Conservation (phyloP, 306 rosid species). For the Trifolium dubium region DNA sequence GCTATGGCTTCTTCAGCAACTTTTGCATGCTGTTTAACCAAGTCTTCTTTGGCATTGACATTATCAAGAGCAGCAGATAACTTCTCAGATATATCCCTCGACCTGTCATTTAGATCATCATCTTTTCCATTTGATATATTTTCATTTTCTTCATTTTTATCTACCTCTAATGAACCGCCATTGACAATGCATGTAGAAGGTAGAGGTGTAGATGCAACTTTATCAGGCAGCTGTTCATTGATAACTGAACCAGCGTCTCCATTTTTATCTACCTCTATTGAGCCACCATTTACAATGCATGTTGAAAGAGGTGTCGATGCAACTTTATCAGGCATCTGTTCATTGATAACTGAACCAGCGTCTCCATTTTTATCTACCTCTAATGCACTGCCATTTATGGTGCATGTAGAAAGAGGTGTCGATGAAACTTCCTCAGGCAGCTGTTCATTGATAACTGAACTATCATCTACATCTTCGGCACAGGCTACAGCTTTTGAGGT, state of each 20-base stretch:
- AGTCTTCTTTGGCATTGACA: slow-evolving; percentile 88
- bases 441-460: slow-evolving; percentile 47
- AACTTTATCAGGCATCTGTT: slow-evolving; percentile 66
- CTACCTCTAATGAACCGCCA: too few relatives aligned
- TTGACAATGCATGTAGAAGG: too few relatives aligned
- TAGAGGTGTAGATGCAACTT: too few relatives aligned
- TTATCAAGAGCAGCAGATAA: slow-evolving; percentile 83
- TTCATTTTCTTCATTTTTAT: too few relatives aligned
- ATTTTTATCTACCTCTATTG: slow-evolving; percentile 37
- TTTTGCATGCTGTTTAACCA: slow-evolving; percentile 94
- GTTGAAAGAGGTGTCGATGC: slow-evolving; percentile 48
- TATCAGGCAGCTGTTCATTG: too few relatives aligned
- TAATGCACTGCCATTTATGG: slow-evolving; percentile 32
- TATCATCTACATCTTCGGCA: slow-evolving; percentile 50
- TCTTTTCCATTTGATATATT: slow-evolving; percentile 33
- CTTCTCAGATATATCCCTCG: slow-evolving; percentile 67
- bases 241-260: slow-evolving; percentile 22
- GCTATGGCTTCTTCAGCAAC: slow-evolving; percentile 99
- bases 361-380: slow-evolving; percentile 45
- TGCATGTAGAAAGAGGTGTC: slow-evolving; percentile 43
- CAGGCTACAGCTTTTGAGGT: slow-evolving; percentile 58
- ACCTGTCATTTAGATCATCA: slow-evolving; percentile 47
- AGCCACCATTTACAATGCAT: slow-evolving; percentile 40
- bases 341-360: slow-evolving; percentile 39
- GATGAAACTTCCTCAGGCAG: slow-evolving; percentile 69